phyloP scores from a whole-genome alignment of 139 green algal genomes.

The Yamagishiella unicocca region DNA sequence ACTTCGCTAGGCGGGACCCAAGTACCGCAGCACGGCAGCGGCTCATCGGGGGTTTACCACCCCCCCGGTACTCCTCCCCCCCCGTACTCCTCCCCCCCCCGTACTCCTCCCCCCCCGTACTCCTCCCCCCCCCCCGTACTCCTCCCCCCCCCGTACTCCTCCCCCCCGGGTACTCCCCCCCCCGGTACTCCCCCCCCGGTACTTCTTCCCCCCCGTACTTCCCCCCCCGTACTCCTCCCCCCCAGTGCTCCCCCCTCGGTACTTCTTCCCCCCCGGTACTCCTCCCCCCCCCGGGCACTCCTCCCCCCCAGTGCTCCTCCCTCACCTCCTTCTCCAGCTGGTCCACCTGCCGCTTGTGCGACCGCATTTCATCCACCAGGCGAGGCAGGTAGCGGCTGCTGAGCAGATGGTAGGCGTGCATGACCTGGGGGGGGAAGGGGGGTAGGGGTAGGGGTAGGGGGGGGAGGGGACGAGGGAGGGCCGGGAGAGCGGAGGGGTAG shows the following conservation, averaged over 20 bases:
- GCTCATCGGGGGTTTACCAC: no score
- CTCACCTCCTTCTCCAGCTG: slow-evolving; percentile 30
- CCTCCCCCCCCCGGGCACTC: not conserved
- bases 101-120: no score
- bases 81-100: no score
- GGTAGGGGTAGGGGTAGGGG: not conserved
- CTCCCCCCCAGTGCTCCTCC: not conserved
- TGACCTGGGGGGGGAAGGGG: not conserved
- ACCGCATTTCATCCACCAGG: not conserved
- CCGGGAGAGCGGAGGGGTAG: not conserved
- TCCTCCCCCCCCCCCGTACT: no score
- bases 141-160: no score
- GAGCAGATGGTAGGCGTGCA: no score
- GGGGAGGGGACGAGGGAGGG: not conserved
- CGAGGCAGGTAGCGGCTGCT: not conserved
- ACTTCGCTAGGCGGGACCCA: no score
- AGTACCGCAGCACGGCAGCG: no score
- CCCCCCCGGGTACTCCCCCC: no score
- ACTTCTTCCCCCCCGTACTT: not conserved
- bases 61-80: no score
- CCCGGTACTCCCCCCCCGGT: no score
- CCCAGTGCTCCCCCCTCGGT: not conserved
- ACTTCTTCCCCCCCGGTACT: not conserved
- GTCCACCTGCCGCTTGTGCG: slow-evolving; percentile 18
- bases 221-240: not conserved